Evolutionary conservation across 163 green algal species (phyloP), one percentile per base, ranked within the genome.

Genomic region (Picocystis sp.): DNA sequence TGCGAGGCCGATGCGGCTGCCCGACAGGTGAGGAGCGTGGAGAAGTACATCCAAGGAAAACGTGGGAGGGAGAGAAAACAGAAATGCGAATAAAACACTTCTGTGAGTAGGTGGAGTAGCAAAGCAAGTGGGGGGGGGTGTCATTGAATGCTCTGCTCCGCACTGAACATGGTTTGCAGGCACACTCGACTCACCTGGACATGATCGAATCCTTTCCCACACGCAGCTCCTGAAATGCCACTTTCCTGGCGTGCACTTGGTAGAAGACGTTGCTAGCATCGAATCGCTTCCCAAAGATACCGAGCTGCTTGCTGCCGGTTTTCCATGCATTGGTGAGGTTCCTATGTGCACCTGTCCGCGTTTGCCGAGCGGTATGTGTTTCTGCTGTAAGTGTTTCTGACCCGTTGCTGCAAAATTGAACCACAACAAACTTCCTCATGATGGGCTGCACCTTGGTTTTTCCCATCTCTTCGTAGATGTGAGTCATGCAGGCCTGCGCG

Each of bases 231-330:
- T 91, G 24, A 57, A 54, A 15, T 35, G 64, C 10, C 41, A 57
- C 1, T 91, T 87, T 50, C 75, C 80, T 22, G 78, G 80, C 0
- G 69, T 61, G 3, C 56, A 70, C 19, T 62, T 89, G 10, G 51
- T 70, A 11, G 67, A 72, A 11, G 80, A 91, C 55, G 59, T 91
- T 6, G 67, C 62, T 17, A 52, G 45, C 33, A 44, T 91, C 2
- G 50, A 71, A 8, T n/a, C 38, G 0, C 63, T 91, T 25, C 80
- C 80, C 13, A 72, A 83, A 67, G 77, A 84, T 25, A 89, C 77
- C 6, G 84, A 94, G 57, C 57, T 92, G 21, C 24, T 94, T 21
- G 68, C 64, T 11, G 84, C 84, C 8, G 84, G 84, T 14, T 93
- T 94, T 58, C 83, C 83, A 13, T 93, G 83, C 66, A 77, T 92